These are phyloP conservation scores for Dysphania ambrosioides DNA, from an alignment of 148 eudicot species.

Conservation along the genomic window DNA sequence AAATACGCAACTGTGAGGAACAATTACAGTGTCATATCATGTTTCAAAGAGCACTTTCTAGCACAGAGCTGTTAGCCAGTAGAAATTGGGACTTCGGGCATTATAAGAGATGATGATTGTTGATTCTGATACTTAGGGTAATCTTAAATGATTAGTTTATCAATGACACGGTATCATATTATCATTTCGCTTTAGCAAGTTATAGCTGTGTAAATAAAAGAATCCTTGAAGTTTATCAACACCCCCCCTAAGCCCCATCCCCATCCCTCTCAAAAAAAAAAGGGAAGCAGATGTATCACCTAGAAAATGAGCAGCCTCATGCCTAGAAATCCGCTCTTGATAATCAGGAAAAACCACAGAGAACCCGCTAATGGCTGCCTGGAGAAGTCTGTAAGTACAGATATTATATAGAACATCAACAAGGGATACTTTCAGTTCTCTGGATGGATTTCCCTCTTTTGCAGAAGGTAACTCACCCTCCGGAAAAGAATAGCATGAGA, in stretches of 20 bases:
- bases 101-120: not conserved
- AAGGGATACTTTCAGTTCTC: not conserved
- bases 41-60: not conserved
- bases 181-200: not conserved
- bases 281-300: slow-evolving; percentile 36
- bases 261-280: not conserved
- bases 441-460: not conserved
- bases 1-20: slow-evolving; percentile 69
- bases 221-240: too few species aligned
- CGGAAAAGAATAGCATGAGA: not conserved
- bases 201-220: not conserved
- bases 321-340: slow-evolving; percentile 86
- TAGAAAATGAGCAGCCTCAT: slow-evolving; percentile 96
- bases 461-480: not conserved
- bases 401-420: not conserved
- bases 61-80: not conserved
- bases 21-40: not conserved
- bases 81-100: not conserved
- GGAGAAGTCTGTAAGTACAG: slow-evolving; percentile 68
- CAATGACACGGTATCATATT: not conserved
- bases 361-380: slow-evolving; percentile 82
- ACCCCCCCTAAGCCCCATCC: not conserved
- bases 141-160: not conserved
- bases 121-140: not conserved
- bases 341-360: slow-evolving; percentile 82